Percentiles rank a stretch among this genome's conserved stretches.
These are phyloP conservation scores for Salix purpurea DNA, from an alignment of 345 rosid genomes.

Conservation along the genomic window DNA sequence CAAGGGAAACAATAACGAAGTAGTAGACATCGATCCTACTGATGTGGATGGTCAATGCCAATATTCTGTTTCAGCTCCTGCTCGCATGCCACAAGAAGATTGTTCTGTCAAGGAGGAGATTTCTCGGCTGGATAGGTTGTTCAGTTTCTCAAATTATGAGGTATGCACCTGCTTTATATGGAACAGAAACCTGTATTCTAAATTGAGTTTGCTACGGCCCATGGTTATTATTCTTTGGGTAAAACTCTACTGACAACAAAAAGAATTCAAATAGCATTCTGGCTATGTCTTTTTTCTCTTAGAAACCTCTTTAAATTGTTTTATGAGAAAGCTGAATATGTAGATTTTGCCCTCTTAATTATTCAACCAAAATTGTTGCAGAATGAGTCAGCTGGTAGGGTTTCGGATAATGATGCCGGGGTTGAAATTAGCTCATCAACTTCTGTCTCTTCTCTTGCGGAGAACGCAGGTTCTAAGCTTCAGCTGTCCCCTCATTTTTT, in stretches of 20 bases:
- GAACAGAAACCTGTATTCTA: not conserved
- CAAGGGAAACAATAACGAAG: conserved; percentile 6
- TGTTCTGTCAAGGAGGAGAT: not conserved
- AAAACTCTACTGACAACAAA: conserved; percentile 1
- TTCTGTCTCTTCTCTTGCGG: conserved; percentile 13
- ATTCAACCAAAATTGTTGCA: conserved; percentile 28
- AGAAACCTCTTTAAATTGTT: not conserved
- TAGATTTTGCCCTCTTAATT: not conserved
- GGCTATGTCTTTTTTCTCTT: not conserved
- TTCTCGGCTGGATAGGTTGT: conserved; percentile 17
- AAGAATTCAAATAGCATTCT: not conserved
- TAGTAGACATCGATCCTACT: conserved; percentile 18
- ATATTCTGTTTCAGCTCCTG: conserved; percentile 8
- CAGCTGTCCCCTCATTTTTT: too few relatives aligned
- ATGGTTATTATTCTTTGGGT: not conserved
- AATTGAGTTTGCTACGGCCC: not conserved
- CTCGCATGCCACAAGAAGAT: conserved; percentile 4
- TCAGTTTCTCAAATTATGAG: conserved; percentile 22
- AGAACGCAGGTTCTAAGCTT: conserved; percentile 17
- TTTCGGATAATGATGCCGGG: conserved; percentile 23
- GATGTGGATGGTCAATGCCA: not conserved
- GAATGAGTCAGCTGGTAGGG: conserved; percentile 19
- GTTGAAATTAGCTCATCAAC: conserved; percentile 12
- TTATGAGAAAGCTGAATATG: not conserved
- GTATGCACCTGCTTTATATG: conserved; percentile 9